Percentiles rank a stretch among this genome's conserved stretches.
phyloP scores from a whole-genome alignment of 106 monocot genomes.

The Amphibolis antarctica region DNA sequence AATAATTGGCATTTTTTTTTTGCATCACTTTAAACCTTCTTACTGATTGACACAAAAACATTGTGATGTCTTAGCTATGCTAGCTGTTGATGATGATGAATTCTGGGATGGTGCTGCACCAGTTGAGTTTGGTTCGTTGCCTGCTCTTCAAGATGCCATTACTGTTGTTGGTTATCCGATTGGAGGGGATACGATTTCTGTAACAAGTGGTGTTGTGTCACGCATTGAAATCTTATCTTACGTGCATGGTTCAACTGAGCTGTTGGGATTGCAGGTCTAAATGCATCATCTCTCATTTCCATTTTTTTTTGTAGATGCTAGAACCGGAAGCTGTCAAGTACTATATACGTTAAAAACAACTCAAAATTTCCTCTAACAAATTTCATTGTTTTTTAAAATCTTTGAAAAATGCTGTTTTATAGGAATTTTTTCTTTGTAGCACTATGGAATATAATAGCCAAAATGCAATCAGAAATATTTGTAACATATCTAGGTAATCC shows the following conservation, averaged over 20 bases:
- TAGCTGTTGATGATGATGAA: slow-evolving; percentile 89
- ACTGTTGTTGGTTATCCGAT: slow-evolving; percentile 98
- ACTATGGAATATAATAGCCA: too few species aligned
- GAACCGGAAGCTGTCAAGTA: too few species aligned
- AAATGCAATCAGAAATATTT: too few species aligned
- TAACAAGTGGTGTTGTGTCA: slow-evolving; percentile 98
- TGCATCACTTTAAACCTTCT: background rate
- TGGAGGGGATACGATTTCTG: slow-evolving; percentile 98
- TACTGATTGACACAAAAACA: background rate
- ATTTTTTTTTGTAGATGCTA: too few species aligned
- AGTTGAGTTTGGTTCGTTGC: slow-evolving; percentile 81
- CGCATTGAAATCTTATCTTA: slow-evolving; percentile 98
- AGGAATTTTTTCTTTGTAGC: too few species aligned
- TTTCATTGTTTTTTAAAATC: too few species aligned
- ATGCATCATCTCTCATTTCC: background rate
- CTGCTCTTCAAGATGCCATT: slow-evolving; percentile 98
- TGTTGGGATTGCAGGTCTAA: slow-evolving; percentile 84
- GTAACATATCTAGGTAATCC: too few species aligned
- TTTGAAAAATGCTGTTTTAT: too few species aligned
- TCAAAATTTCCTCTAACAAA: too few species aligned
- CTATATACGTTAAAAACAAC: too few species aligned
- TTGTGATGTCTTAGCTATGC: slow-evolving; percentile 45
- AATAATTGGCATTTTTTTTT: too few species aligned
- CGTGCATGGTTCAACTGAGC: slow-evolving; percentile 98
- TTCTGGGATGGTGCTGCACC: slow-evolving; percentile 92